These are phyloP conservation scores for Wallacemonas sp. DNA, from an alignment of 208 protist species.

Conservation along the genomic window DNA sequence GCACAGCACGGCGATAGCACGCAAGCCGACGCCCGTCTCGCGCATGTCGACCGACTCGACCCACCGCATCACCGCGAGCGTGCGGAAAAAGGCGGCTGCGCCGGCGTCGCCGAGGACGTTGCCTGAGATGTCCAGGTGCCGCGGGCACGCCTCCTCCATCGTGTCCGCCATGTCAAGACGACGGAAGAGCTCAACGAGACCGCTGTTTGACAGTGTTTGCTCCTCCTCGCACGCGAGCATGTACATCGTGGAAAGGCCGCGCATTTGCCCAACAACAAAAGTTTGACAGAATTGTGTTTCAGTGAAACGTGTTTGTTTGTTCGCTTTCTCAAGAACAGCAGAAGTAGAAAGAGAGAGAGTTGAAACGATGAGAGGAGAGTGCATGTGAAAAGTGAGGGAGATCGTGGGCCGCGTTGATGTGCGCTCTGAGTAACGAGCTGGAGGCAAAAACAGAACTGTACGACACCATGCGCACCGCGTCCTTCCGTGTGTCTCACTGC, in stretches of 20 bases:
- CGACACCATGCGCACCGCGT: no score
- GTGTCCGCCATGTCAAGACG: constrained; percentile 37
- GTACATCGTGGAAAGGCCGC: constrained; percentile 66
- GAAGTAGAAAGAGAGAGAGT: no score
- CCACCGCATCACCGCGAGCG: constrained; percentile 67
- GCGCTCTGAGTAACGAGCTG: no score
- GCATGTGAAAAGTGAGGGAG: no score
- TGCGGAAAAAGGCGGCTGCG: constrained; percentile 59
- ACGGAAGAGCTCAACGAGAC: constrained; percentile 53
- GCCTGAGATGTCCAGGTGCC: constrained; percentile 35
- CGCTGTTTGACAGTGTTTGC: constrained; percentile 55
- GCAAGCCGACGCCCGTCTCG: constrained; percentile 44
- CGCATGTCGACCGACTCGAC: constrained; percentile 48
- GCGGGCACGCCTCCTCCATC: constrained; percentile 10
- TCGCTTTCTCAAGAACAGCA: not conserved
- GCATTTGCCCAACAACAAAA: constrained; percentile 39
- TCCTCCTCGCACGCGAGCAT: constrained; percentile 63
- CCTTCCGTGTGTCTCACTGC: no score
- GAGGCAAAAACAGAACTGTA: no score
- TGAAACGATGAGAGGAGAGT: no score
- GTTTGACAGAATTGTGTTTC: no score
- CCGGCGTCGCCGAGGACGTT: constrained; percentile 78
- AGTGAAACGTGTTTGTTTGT: constrained; percentile 3
- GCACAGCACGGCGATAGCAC: constrained; percentile 29
- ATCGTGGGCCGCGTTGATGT: no score